Base-by-base conservation (phyloP, 164 flowering plant species). In the Chloranthus sessilifolius region DNA sequence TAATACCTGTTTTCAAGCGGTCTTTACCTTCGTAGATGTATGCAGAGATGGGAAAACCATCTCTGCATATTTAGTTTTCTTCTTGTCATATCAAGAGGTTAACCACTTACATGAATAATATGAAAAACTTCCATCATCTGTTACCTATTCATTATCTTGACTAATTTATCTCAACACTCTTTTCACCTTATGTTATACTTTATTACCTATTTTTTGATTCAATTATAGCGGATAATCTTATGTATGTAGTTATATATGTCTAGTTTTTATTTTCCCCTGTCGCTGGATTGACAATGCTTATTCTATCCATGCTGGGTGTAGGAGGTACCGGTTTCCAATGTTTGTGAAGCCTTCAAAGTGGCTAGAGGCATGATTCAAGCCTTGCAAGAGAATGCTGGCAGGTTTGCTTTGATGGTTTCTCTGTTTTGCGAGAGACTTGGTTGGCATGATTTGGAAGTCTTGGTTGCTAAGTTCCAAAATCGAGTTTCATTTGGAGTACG, bases 311-410 rank as follows among this genome's bases (percentile, higher is more conserved):
- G 16, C 65, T 44, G 46, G 16, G 40, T 77, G 72, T 58, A 94
- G 99, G 99, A 94, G 79, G 70, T 72, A 60, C 90, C 96, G 36
- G 86, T 94, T 5, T 45, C 58, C 48, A 92, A 84, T 57, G 96
- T 94, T 39, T 94, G 99, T 74, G 89, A 77, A 54, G 88, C 90
- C 49, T 94, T 81, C 61, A 89, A 77, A 76, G 99, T 89, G 47
- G 88, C 95, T 20, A 76, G 97, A 76, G 99, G 97, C 27, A 86
- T 94, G 99, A 97, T 94, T 63, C 99, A 94, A 56, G 81, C 92
- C 40, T 74, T 94, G 47, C 99, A 94, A 63, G 99, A 94, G 67
- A 94, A 84, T 74, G 89, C 99, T 64, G 99, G 97, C 69, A 79
- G 99, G 69, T 94, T 94, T 78, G 92, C 99, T 27, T 86, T 87